phyloP scores from a whole-genome alignment of 2,329 filamentous ascomycete genomes.

The Talaromyces rugulosus region DNA sequence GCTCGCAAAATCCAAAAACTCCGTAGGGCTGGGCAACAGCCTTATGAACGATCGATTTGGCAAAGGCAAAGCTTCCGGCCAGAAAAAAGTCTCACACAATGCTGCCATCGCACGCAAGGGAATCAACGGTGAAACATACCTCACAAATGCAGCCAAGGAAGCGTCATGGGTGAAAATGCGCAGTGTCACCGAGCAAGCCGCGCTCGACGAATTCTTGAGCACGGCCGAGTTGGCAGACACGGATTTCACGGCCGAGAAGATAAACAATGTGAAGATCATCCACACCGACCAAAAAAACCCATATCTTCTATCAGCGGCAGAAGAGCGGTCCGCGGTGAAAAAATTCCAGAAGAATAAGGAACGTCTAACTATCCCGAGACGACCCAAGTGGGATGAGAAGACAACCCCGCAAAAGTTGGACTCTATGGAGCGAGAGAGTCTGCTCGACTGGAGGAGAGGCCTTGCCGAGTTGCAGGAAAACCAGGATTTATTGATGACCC shows the following conservation, averaged over 20 bases:
- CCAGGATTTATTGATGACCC: slow-evolving; percentile 92
- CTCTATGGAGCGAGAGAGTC: slow-evolving; percentile 68
- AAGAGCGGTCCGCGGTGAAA: slow-evolving; percentile 71
- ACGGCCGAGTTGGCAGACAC: slow-evolving; percentile 97
- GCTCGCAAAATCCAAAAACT: slow-evolving; percentile 88
- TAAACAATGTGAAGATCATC: slow-evolving; percentile 98
- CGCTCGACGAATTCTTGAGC: slow-evolving; percentile 91
- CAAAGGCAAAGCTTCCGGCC: slow-evolving; percentile 80
- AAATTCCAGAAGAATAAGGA: slow-evolving; percentile 80
- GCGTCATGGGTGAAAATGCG: slow-evolving; percentile 99
- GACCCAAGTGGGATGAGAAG: slow-evolving; percentile 80
- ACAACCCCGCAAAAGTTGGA: slow-evolving; percentile 85
- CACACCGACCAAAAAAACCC: slow-evolving; percentile 95
- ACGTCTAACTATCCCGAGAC: slow-evolving; percentile 79
- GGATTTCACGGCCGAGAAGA: slow-evolving; percentile 97
- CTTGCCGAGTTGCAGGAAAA: slow-evolving; percentile 91
- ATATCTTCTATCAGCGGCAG: slow-evolving; percentile 77
- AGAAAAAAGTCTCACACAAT: slow-evolving; percentile 65
- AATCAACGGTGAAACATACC: slow-evolving; percentile 78
- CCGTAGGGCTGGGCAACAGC: slow-evolving; percentile 90
- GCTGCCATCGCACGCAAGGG: slow-evolving; percentile 66
- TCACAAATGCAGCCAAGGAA: slow-evolving; percentile 86
- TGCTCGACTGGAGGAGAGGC: slow-evolving; percentile 84
- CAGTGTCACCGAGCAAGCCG: slow-evolving; percentile 94
- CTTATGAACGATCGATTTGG: slow-evolving; percentile 99